Conservation (phyloP, 441 rosid species). For the Theobroma grandiflorum region DNA sequence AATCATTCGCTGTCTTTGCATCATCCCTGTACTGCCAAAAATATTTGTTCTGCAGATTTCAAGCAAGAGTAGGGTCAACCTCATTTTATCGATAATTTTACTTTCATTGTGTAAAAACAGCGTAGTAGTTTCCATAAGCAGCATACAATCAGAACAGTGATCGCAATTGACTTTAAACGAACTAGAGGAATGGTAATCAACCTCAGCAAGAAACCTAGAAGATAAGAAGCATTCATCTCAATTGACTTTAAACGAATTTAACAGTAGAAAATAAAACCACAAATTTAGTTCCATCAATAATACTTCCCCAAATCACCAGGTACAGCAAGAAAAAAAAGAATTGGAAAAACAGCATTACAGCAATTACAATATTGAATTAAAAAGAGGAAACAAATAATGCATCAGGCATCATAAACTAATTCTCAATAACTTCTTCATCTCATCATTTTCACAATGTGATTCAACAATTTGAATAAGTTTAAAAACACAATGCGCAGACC, state of each 20-base stretch:
- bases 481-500: not conserved
- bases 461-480: not conserved
- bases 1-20: conserved; percentile 59
- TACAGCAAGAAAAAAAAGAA: conserved; percentile 2
- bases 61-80: not conserved
- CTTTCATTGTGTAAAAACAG: not conserved
- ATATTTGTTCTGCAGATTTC: conserved; percentile 59
- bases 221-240: not conserved
- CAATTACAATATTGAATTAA: not conserved
- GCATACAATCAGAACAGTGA: not conserved
- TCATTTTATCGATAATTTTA: not conserved
- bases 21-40: conserved; percentile 73
- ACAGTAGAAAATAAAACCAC: conserved; percentile 1
- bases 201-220: not conserved
- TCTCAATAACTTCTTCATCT: not conserved
- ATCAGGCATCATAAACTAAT: not conserved
- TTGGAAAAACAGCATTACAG: conserved; percentile 12
- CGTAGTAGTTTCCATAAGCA: not conserved
- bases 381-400: not conserved
- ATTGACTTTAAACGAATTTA: not conserved
- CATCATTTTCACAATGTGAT: not conserved
- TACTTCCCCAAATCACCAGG: not conserved
- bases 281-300: not conserved
- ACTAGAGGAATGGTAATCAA: not conserved
- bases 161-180: too few relatives aligned